phyloP scores from a whole-genome alignment of 2,329 filamentous ascomycete genomes.

The Aureobasidium namibiae region DNA sequence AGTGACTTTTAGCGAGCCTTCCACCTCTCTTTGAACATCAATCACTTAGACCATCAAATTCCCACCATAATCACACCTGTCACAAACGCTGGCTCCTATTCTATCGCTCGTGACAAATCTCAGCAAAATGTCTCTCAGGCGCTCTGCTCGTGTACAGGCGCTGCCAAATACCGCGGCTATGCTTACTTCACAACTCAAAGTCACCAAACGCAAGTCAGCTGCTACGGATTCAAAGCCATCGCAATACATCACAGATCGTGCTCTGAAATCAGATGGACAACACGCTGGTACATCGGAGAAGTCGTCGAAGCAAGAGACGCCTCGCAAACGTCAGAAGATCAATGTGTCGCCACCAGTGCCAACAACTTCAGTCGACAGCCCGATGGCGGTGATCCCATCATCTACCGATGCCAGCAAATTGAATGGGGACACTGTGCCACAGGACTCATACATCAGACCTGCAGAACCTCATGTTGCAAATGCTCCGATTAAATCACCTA shows the following conservation, averaged over 20 bases:
- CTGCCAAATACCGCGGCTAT: background rate
- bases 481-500: constrained; percentile 62
- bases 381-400: constrained; percentile 16
- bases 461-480: constrained; percentile 59
- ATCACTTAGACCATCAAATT: background rate
- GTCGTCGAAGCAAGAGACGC: constrained; percentile 18
- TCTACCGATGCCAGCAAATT: constrained; percentile 15
- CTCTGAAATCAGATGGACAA: background rate
- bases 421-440: constrained; percentile 22
- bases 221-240: background rate
- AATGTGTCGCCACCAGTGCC: constrained; percentile 22
- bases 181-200: constrained; percentile 7
- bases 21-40: background rate
- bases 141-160: constrained; percentile 39
- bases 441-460: constrained; percentile 38
- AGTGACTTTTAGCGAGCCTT: background rate
- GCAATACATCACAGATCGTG: background rate
- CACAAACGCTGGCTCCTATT: background rate
- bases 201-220: background rate
- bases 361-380: constrained; percentile 38
- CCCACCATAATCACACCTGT: background rate
- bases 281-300: constrained; percentile 1
- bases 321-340: constrained; percentile 7
- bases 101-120: background rate
- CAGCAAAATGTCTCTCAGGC: constrained; percentile 42